These are phyloP conservation scores for Globisporangium okanoganense DNA, from an alignment of 352 stramenopile genomes.

Conservation along the genomic window DNA sequence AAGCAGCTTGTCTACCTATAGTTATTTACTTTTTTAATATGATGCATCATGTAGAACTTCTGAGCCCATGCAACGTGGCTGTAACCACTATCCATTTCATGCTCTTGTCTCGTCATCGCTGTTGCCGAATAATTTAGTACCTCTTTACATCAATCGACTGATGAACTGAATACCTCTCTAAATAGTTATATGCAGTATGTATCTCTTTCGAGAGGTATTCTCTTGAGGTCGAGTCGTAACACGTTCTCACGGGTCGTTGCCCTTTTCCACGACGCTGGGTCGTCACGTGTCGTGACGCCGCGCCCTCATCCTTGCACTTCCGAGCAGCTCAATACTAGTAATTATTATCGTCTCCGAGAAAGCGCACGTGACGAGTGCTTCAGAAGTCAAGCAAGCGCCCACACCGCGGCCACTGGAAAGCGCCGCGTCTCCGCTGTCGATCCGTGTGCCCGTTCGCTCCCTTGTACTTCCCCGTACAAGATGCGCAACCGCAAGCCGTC, in stretches of 20 bases:
- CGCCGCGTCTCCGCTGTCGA: background rate
- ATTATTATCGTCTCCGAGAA: background rate
- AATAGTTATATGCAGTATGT: too few species aligned
- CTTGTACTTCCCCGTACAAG: background rate
- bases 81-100: too few species aligned
- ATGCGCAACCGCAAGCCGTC: slow-evolving; percentile 5
- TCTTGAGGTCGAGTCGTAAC: background rate
- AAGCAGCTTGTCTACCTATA: too few species aligned
- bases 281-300: background rate
- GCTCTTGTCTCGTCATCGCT: too few species aligned
- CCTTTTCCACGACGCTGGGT: background rate
- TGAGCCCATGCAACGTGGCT: too few species aligned
- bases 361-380: background rate
- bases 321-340: background rate
- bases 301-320: background rate
- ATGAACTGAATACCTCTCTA: too few species aligned
- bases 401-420: background rate
- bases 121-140: too few species aligned
- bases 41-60: too few species aligned
- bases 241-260: background rate
- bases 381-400: background rate
- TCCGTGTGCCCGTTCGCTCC: background rate
- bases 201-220: too few species aligned
- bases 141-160: too few species aligned
- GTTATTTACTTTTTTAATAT: too few species aligned